phyloP scores from a whole-genome alignment of 257 asterid species.

The Gynochthodes officinalis region DNA sequence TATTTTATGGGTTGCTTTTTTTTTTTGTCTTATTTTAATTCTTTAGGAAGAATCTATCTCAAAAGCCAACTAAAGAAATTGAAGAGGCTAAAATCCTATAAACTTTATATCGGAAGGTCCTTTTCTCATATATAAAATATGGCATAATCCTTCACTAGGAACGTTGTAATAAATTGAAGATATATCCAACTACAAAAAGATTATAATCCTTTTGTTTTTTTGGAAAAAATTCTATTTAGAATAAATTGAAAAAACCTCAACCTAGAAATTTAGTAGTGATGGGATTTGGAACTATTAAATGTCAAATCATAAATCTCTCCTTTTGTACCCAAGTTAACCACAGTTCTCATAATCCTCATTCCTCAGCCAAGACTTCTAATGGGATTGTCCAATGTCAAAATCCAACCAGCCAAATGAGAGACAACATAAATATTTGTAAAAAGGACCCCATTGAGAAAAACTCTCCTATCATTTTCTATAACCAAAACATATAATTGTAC shows the following conservation, averaged over 20 bases:
- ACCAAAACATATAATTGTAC: background rate
- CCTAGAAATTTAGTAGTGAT: background rate
- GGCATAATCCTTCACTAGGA: too few species aligned
- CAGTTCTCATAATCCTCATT: slow-evolving; percentile 2
- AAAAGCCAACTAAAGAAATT: too few species aligned
- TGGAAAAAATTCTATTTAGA: background rate
- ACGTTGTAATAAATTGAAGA: too few species aligned
- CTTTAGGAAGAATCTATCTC: too few species aligned
- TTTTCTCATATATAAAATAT: too few species aligned
- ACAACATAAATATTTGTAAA: slow-evolving; percentile 6
- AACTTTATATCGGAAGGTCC: too few species aligned
- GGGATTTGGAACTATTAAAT: background rate
- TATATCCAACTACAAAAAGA: too few species aligned
- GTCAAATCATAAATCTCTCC: slow-evolving; percentile 11
- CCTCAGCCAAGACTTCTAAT: background rate
- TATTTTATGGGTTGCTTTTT: too few species aligned
- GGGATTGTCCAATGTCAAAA: slow-evolving; percentile 18
- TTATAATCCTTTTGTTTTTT: background rate
- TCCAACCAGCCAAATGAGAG: slow-evolving; percentile 20
- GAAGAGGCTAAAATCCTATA: too few species aligned
- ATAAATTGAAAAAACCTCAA: background rate
- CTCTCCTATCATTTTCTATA: background rate
- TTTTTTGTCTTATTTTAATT: too few species aligned
- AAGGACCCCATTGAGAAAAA: slow-evolving; percentile 21
- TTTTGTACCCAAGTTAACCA: slow-evolving; percentile 1